phyloP scores from a whole-genome alignment of 495 filamentous ascomycete genomes.

The Bacidia gigantensis region DNA sequence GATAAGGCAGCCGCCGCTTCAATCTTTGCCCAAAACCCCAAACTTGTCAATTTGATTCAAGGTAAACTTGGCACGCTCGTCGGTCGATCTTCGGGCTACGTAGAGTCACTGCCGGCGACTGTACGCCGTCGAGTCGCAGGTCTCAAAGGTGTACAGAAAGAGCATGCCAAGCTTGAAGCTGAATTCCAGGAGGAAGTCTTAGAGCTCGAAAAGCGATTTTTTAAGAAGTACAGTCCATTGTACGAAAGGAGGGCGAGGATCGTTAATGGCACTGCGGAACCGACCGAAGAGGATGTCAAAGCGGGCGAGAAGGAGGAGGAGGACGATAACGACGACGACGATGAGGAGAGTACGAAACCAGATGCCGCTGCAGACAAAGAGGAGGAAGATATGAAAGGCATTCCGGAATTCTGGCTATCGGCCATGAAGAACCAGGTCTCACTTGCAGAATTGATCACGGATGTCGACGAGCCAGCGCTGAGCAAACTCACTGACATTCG shows the following conservation, averaged over 20 bases:
- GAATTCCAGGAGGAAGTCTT: conserved; percentile 97
- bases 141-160: conserved; percentile 95
- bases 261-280: conserved; percentile 77
- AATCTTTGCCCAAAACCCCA: conserved; percentile 87
- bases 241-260: conserved; percentile 92
- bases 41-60: conserved; percentile 90
- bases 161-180: conserved; percentile 93
- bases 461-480: conserved; percentile 85
- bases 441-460: conserved; percentile 94
- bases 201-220: conserved; percentile 97
- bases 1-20: conserved; percentile 77
- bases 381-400: conserved; percentile 52
- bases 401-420: conserved; percentile 98
- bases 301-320: conserved; percentile 72
- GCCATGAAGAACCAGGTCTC: conserved; percentile 99
- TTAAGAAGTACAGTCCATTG: conserved; percentile 93
- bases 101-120: conserved; percentile 77
- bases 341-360: conserved; percentile 32
- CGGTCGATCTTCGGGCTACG: conserved; percentile 91
- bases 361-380: conserved; percentile 26
- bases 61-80: conserved; percentile 87
- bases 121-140: conserved; percentile 90
- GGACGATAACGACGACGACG: conserved; percentile 47
- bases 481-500: conserved; percentile 87
- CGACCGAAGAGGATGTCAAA: conserved; percentile 70